Conservation (phyloP, 2,329 filamentous ascomycete genomes). For the Trichoderma polysporum region DNA sequence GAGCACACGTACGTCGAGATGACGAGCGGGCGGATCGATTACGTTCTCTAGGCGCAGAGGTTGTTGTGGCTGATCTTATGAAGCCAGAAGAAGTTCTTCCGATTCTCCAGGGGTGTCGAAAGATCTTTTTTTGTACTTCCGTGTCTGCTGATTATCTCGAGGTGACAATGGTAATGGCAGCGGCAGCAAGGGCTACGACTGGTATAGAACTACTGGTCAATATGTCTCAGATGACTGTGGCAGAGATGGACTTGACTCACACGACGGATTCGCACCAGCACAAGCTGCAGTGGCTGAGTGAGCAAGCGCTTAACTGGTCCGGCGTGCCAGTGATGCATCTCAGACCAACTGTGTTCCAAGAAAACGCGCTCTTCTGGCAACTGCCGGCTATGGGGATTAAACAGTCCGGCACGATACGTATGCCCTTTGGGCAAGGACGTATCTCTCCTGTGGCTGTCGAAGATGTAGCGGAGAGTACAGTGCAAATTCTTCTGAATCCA, state of each 20-base stretch:
- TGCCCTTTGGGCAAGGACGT: background rate
- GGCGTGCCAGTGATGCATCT: background rate
- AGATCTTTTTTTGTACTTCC: background rate
- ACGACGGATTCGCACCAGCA: background rate
- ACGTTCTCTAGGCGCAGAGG: background rate
- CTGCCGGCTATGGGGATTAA: background rate
- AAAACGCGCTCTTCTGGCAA: background rate
- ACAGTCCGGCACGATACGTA: background rate
- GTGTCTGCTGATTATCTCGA: background rate
- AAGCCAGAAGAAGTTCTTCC: background rate
- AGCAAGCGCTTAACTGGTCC: background rate
- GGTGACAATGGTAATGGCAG: constrained; percentile 1
- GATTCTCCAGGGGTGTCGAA: background rate
- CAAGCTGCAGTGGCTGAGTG: background rate
- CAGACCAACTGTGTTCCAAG: background rate
- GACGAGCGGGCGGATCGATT: background rate
- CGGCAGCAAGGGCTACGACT: background rate
- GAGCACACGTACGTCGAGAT: background rate
- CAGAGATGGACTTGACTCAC: background rate
- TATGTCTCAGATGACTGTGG: background rate
- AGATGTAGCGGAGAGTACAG: background rate
- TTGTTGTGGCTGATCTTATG: background rate
- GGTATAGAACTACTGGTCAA: background rate
- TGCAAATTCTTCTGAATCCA: background rate
- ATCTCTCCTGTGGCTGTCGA: background rate